Percentiles rank a stretch among this genome's conserved stretches.
phyloP scores from a whole-genome alignment of 768 basidiomycete species.

The Lenzites betulinus region DNA sequence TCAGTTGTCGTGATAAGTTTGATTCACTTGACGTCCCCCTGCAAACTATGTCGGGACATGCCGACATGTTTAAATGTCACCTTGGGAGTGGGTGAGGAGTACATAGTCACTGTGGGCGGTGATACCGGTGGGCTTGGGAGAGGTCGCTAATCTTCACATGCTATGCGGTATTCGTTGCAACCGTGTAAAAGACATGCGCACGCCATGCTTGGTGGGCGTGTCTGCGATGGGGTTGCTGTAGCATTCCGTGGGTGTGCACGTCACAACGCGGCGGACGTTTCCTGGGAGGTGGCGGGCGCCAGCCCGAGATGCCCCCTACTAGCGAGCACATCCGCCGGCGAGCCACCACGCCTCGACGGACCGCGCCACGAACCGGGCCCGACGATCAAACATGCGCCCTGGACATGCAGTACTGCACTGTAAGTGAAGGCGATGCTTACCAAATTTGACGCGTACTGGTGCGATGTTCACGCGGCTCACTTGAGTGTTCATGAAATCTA shows the following conservation, averaged over 20 bases:
- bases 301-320: no score
- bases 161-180: not conserved
- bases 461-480: not conserved
- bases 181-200: not conserved
- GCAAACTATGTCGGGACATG: not conserved
- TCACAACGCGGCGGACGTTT: not conserved
- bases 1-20: not conserved
- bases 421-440: not conserved
- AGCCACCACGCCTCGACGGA: no score
- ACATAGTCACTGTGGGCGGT: not conserved
- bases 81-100: not conserved
- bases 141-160: not conserved
- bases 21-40: not conserved
- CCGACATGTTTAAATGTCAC: not conserved
- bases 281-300: not conserved
- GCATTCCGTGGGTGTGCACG: slow-evolving; percentile 1
- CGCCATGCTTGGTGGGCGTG: not conserved
- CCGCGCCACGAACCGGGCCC: no score
- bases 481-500: not conserved
- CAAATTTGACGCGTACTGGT: not conserved
- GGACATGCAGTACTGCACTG: no score
- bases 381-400: no score
- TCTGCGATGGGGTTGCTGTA: not conserved
- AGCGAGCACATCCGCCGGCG: no score
- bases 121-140: not conserved